Conservation (phyloP, 345 rosid species). For the Eutrema japonicum region DNA sequence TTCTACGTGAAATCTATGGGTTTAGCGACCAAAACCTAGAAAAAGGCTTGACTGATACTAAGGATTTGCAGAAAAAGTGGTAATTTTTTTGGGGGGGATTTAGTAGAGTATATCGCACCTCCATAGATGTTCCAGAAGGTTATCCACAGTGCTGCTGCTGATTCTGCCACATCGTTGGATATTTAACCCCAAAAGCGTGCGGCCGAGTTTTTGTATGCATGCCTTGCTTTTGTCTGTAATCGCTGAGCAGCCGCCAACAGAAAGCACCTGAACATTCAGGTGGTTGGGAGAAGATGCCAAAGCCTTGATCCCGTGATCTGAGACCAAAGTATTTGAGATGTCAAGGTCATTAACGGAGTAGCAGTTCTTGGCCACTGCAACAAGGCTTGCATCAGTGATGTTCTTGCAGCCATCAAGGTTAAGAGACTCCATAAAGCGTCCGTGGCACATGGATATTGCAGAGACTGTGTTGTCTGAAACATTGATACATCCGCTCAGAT, state of each 20-base stretch:
- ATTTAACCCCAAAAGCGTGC: constrained; percentile 76
- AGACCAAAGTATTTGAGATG: constrained; percentile 64
- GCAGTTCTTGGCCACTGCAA: constrained; percentile 70
- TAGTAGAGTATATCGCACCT: constrained; percentile 86
- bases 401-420: constrained; percentile 81
- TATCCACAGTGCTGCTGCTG: constrained; percentile 60
- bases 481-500: constrained; percentile 71
- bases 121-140: constrained; percentile 73
- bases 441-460: constrained; percentile 63
- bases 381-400: constrained; percentile 70
- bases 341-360: constrained; percentile 73
- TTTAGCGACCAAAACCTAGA: constrained; percentile 68
- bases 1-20: constrained; percentile 48
- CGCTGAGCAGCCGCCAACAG: constrained; percentile 70
- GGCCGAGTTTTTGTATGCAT: constrained; percentile 62
- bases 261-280: constrained; percentile 80
- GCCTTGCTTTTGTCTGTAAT: constrained; percentile 73
- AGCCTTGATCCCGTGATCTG: constrained; percentile 68
- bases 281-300: constrained; percentile 58
- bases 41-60: constrained; percentile 36
- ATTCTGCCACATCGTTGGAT: constrained; percentile 79
- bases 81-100: constrained; percentile 37
- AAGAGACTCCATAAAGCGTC: constrained; percentile 73
- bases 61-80: constrained; percentile 46
- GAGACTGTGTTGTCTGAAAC: constrained; percentile 67